Percentiles rank a stretch among this genome's conserved stretches.
Conservation (phyloP, 2,329 filamentous ascomycete genomes). For the Biscogniauxia mediterranea region DNA sequence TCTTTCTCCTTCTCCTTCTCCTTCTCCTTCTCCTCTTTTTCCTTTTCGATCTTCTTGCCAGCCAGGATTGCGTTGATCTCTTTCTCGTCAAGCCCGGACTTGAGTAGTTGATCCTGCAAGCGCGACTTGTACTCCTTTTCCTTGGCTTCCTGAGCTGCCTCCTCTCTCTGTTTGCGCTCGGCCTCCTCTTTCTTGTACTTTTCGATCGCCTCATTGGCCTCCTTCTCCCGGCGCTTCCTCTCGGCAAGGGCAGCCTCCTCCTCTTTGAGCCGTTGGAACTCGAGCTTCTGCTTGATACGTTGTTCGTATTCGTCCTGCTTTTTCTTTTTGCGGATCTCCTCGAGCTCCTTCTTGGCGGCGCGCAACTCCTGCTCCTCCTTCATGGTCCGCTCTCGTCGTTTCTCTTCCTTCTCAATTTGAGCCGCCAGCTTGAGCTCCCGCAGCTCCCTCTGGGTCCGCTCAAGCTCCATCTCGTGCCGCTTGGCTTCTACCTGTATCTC, state of each 20-base stretch:
- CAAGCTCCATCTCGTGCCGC: conserved; percentile 41
- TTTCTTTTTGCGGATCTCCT: conserved; percentile 40
- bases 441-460: conserved; percentile 35
- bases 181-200: conserved; percentile 50
- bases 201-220: conserved; percentile 50
- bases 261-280: conserved; percentile 46
- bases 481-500: conserved; percentile 37
- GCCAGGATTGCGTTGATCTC: conserved; percentile 57
- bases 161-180: conserved; percentile 46
- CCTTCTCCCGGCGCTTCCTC: conserved; percentile 43
- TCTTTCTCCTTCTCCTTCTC: conserved; percentile 34
- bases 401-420: conserved; percentile 41
- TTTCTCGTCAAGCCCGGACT: conserved; percentile 58
- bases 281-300: conserved; percentile 52
- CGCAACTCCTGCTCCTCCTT: conserved; percentile 39
- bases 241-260: conserved; percentile 46
- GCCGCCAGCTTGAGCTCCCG: conserved; percentile 43
- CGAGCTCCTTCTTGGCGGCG: conserved; percentile 33
- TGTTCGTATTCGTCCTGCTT: conserved; percentile 49
- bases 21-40: conserved; percentile 42
- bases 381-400: conserved; percentile 39
- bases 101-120: conserved; percentile 56
- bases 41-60: conserved; percentile 46
- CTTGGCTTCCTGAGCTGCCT: conserved; percentile 42
- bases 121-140: conserved; percentile 52